Percentiles rank a stretch among this genome's conserved stretches.
Evolutionary conservation across 129 eudicot genomes (phyloP).

Genomic region (Helianthus annuus): DNA sequence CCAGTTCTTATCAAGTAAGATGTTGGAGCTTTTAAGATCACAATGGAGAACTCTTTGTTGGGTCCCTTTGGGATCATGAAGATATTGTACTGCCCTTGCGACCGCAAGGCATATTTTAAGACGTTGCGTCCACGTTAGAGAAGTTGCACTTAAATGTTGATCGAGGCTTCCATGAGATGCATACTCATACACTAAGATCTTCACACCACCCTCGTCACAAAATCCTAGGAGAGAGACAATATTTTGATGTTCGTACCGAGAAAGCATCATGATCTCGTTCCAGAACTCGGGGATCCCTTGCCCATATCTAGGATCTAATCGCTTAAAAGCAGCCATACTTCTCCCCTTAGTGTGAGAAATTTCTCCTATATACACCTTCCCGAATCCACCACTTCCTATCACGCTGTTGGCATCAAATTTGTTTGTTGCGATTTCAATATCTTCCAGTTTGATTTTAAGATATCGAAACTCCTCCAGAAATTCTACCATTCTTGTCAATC

Average conservation of each 20-base stretch:
- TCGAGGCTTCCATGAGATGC: constrained; percentile 19
- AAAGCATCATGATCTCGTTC: constrained; percentile 9
- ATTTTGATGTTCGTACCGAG: not conserved
- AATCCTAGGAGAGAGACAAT: constrained; percentile 7
- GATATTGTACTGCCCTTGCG: not conserved
- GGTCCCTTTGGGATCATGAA: not conserved
- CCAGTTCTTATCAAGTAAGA: not conserved
- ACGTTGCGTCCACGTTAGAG: constrained; percentile 4
- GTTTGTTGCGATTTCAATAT: not conserved
- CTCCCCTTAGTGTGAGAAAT: not conserved
- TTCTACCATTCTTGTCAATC: not conserved
- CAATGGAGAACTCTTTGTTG: constrained; percentile 7
- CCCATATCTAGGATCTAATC: constrained; percentile 5
- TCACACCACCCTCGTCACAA: constrained; percentile 6
- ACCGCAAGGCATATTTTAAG: constrained; percentile 2
- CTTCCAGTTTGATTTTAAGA: constrained; percentile 1
- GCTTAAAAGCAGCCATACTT: constrained; percentile 11
- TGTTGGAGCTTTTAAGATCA: constrained; percentile 7
- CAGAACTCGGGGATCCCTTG: not conserved
- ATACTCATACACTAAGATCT: constrained; percentile 7
- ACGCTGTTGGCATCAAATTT: not conserved
- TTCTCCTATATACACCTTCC: constrained; percentile 10
- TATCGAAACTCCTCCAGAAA: constrained; percentile 1
- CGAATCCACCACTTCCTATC: constrained; percentile 9
- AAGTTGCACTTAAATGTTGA: not conserved